Base-by-base conservation (phyloP, 2,329 filamentous ascomycete species). In the Ascochyta viciae-villosae region DNA sequence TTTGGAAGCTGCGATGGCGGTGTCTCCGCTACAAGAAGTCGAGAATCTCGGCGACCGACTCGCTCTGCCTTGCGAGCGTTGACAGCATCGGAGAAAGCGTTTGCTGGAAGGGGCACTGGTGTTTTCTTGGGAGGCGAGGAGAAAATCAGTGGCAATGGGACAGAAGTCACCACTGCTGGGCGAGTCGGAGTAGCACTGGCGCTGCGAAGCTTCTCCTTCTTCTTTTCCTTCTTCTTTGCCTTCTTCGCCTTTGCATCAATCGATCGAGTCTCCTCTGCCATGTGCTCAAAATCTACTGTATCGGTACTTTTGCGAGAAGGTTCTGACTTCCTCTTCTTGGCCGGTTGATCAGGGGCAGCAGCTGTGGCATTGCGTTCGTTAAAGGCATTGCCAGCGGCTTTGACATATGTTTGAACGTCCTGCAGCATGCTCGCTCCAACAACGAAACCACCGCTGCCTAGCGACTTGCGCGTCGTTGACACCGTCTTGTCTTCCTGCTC, bases 21-120 rank as follows among this genome's bases (percentile, higher is more conserved):
- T 16, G 65, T 67, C 23, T 66, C 61, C 5, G 29, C 16, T 6
- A 62, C 55, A 10, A 63, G 46, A 27, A 61, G 37, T 15, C 60
- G 43, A 15, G 57, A 49, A 8, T 57, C 50, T 15, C 22, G 12
- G 5, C 16, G 26, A 9, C 37, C 40, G 6, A 42, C 8, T 12
- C 41, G 51, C 9, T 19, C 22, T 6, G 24, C 34, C 10, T 49
- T 56, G 15, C 27, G 19, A 9, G 35, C 23, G 16, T 48, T 59
- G 5, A 34, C 27, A n/a, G 19, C 10, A 7, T 31, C 38, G 7
- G 46, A 42, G 19, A 45, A 39, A 1, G 46, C 47, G 15, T 58
- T 59, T 24, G n/a, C 42, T 13, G 62, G 62, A 42, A 62, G 55
- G 4, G 62, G 62, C 6, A 64, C 40, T 3, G 57, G 58, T 12